Evolutionary conservation across 768 basidiomycete species (phyloP).

Genomic region (Boletus sp.): DNA sequence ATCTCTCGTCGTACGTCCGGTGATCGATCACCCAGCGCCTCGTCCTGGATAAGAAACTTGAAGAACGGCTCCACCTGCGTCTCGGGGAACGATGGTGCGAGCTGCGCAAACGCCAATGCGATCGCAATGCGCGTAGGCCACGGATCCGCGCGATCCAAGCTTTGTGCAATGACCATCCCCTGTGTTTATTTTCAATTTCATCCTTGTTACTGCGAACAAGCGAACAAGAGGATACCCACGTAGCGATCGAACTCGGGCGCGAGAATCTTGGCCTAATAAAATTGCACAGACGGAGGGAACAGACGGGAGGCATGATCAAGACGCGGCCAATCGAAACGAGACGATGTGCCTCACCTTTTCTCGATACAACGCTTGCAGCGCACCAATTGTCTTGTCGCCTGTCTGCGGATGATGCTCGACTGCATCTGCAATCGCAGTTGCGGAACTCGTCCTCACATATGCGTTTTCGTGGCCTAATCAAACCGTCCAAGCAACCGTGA

Average conservation of each 20-base stretch:
- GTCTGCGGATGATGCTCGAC: constrained; percentile 67
- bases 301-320: not conserved
- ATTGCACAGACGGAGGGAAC: too few relatives aligned
- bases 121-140: constrained; percentile 81
- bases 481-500: not conserved
- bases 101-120: constrained; percentile 59
- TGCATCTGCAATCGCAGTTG: constrained; percentile 73
- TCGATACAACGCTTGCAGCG: constrained; percentile 69
- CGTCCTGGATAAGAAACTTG: constrained; percentile 77
- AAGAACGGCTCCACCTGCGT: constrained; percentile 70
- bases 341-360: constrained; percentile 57
- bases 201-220: not conserved
- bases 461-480: constrained; percentile 68
- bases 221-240: constrained; percentile 43
- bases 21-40: constrained; percentile 83
- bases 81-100: constrained; percentile 64
- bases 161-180: constrained; percentile 92
- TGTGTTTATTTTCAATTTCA: constrained; percentile 24
- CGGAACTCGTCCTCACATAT: constrained; percentile 73
- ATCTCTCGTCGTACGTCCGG: constrained; percentile 81
- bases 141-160: constrained; percentile 83
- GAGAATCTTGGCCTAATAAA: constrained; percentile 68
- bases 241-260: constrained; percentile 93
- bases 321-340: not conserved
- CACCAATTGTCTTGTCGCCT: constrained; percentile 43